Base-by-base conservation (phyloP, 139 green algal species). In the Chloropicon primus region DNA sequence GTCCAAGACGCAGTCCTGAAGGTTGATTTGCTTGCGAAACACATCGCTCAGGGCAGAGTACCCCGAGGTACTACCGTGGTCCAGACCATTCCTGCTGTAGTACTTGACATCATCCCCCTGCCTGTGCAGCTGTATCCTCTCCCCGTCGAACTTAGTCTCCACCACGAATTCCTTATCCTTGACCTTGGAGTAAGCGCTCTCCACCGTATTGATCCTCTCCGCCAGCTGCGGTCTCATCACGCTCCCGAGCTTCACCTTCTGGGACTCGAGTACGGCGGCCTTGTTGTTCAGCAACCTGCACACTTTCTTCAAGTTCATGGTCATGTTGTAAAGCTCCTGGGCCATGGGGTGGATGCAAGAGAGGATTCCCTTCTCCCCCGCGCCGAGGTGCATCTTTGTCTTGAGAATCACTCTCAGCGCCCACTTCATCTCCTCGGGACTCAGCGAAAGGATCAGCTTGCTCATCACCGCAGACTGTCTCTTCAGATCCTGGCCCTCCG, bases 61-160 rank as follows among this genome's bases (percentile, higher is more conserved):
- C 53, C 22, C 71, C 17, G 28, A 80, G 10, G 74, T n/a, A 21
- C 78, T 53, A 17, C 82, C 79, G 54, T 92, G 86, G 28, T 94
- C 90, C 17, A 86, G 80, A 41, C 75, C 86, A 0, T 72, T 81
- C 21, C 85, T 78, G 71, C 84, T 91, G 83, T 88, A 92, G 76
- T 90, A 62, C 5, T 5, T 22, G 2, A 90, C 2, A 0, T 26
- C 5, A 5, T 24, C 72, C 22, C 79, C 82, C n/a, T 83, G 29
- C n/a, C 78, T 77, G 79, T 95, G 91, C 73, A 94, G 28, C 80
- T 95, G 90, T 5, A 95, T 86, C 2, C 24, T 27, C 26, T 22
- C 24, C 24, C 91, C 92, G 74, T 94, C 92, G 78, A 96, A 89
- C 80, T 96, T 96, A 41, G 83, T 86, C 73, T 97, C 92, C 22